These are phyloP conservation scores for Carallia pectinifolia DNA, from an alignment of 345 rosid species.

Conservation along the genomic window DNA sequence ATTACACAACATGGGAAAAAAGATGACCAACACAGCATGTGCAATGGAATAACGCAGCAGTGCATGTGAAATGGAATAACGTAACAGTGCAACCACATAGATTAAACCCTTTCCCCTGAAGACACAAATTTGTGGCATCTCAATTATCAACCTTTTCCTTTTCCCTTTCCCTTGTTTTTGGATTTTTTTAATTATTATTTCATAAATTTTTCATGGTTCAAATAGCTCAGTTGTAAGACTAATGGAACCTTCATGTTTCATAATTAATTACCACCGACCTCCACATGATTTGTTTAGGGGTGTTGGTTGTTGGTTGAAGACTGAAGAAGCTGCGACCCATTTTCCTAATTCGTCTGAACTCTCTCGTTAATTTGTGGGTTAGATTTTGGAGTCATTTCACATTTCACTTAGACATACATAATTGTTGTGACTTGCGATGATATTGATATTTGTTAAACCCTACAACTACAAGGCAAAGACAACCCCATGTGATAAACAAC, in stretches of 20 bases:
- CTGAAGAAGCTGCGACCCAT: background rate
- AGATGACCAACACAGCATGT: background rate
- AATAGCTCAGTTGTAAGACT: no score
- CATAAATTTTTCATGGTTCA: no score
- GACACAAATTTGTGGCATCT: background rate
- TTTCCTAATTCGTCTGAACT: background rate
- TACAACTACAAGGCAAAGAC: background rate
- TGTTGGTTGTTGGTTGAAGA: background rate
- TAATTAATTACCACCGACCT: constrained; percentile 10
- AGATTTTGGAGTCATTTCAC: background rate
- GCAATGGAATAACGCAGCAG: no score
- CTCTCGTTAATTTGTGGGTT: background rate
- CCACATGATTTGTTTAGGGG: background rate
- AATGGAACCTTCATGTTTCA: background rate
- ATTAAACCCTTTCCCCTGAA: background rate
- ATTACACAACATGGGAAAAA: background rate
- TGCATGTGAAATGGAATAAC: background rate
- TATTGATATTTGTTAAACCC: no score
- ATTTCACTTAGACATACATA: no score
- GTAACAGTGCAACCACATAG: background rate
- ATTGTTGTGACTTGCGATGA: no score
- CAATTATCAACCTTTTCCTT: background rate
- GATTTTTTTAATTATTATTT: no score
- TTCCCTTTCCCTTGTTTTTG: no score
- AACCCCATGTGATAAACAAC: constrained; percentile 13